phyloP scores from a whole-genome alignment of 1,284 basidiomycete species.

The Apiotrichum gracile region DNA sequence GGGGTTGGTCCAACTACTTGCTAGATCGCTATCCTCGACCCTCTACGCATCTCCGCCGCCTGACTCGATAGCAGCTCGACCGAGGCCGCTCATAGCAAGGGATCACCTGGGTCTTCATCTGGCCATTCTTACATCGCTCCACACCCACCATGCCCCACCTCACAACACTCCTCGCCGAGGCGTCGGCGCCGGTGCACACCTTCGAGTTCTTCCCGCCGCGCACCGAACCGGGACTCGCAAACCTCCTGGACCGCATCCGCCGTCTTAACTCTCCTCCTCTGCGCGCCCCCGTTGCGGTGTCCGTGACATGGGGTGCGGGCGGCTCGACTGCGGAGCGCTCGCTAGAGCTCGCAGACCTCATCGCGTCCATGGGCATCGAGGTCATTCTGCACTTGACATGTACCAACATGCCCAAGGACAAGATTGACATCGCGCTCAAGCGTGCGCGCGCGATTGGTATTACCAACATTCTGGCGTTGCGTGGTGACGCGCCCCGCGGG shows the following conservation, averaged over 20 bases:
- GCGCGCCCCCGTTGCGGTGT: conserved; percentile 64
- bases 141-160: conserved; percentile 20
- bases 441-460: conserved; percentile 76
- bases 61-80: too few species aligned
- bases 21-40: too few species aligned
- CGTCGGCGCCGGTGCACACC: conserved; percentile 62
- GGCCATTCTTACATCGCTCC: too few species aligned
- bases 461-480: conserved; percentile 82
- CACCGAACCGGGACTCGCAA: conserved; percentile 85
- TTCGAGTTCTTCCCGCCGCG: conserved; percentile 95
- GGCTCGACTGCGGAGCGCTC: conserved; percentile 83
- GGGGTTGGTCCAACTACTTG: too few species aligned
- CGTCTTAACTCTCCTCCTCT: conserved; percentile 57
- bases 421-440: conserved; percentile 77
- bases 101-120: too few species aligned
- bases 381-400: conserved; percentile 94
- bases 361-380: conserved; percentile 52
- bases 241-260: conserved; percentile 72
- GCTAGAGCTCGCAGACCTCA: conserved; percentile 74
- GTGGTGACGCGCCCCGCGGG: conserved; percentile 90
- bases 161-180: conserved; percentile 5
- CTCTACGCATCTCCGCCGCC: too few species aligned
- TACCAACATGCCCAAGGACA: conserved; percentile 89
- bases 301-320: conserved; percentile 95
- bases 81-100: too few species aligned